A percentile compares a stretch with the other conserved stretches of the same genome.
These are phyloP conservation scores for Trametopsis cervina DNA, from an alignment of 768 basidiomycete species.

Conservation along the genomic window DNA sequence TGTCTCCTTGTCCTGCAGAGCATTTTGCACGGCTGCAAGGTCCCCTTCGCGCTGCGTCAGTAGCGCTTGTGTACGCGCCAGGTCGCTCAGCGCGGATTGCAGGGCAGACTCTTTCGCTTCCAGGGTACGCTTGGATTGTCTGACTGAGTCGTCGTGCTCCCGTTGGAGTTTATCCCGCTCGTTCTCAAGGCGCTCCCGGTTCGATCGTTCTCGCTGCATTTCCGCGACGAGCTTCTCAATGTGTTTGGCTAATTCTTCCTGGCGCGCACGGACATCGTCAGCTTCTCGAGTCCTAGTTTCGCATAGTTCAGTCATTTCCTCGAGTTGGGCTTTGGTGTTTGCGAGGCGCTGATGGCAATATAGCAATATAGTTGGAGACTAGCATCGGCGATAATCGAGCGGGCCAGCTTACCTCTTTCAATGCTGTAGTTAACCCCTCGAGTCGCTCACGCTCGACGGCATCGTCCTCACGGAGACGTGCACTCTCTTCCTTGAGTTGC, in stretches of 20 bases:
- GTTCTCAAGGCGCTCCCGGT: slow-evolving; percentile 45
- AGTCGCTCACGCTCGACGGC: slow-evolving; percentile 60
- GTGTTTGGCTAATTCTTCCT: slow-evolving; percentile 73
- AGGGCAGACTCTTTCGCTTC: slow-evolving; percentile 69
- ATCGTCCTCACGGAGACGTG: slow-evolving; percentile 66
- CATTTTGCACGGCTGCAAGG: slow-evolving; percentile 61
- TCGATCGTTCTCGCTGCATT: slow-evolving; percentile 48
- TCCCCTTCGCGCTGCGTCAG: slow-evolving; percentile 73
- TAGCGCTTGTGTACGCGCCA: slow-evolving; percentile 54
- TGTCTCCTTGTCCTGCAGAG: slow-evolving; percentile 62
- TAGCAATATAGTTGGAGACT: neutral
- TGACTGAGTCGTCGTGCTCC: slow-evolving; percentile 54
- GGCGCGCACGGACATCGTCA: slow-evolving; percentile 57
- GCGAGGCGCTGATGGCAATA: slow-evolving; percentile 23
- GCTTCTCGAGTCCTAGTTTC: slow-evolving; percentile 58
- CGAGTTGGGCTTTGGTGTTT: slow-evolving; percentile 54
- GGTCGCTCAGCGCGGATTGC: slow-evolving; percentile 53
- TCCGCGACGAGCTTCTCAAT: slow-evolving; percentile 66
- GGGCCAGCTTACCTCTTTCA: slow-evolving; percentile 86
- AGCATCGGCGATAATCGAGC: neutral
- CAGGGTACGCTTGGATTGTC: slow-evolving; percentile 52
- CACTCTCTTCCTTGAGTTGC: slow-evolving; percentile 61
- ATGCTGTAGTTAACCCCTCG: slow-evolving; percentile 57
- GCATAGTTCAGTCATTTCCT: slow-evolving; percentile 58
- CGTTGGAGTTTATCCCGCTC: slow-evolving; percentile 53